phyloP scores from a whole-genome alignment of 371 early-diverging fungal species.

The Mortierella sp. region DNA sequence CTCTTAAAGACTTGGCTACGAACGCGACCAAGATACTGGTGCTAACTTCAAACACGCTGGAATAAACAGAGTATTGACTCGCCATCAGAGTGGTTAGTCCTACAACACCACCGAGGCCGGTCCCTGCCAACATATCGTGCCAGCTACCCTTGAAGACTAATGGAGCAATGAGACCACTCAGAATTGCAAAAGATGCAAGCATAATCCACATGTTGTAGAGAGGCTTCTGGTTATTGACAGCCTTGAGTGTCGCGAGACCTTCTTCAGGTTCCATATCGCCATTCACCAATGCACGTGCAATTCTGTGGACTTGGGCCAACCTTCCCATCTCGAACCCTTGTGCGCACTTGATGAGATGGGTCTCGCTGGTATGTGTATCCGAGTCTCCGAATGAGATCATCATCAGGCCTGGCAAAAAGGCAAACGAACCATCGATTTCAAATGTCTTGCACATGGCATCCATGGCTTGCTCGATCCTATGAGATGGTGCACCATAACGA shows the following conservation, averaged over 20 bases:
- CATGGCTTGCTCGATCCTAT: conserved; percentile 71
- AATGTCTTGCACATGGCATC: conserved; percentile 67
- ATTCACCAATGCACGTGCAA: conserved; percentile 65
- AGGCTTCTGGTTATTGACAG: conserved; percentile 62
- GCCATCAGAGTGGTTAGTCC: conserved; percentile 61
- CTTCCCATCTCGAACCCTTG: conserved; percentile 79
- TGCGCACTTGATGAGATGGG: conserved; percentile 74
- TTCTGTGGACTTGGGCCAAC: conserved; percentile 67
- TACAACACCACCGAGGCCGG: conserved; percentile 60
- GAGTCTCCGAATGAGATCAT: conserved; percentile 80
- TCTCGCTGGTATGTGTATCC: conserved; percentile 82
- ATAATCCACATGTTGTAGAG: conserved; percentile 55
- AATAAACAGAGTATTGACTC: conserved; percentile 62
- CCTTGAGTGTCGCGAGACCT: conserved; percentile 65
- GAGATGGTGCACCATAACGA: conserved; percentile 72
- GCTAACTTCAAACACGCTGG: conserved; percentile 68
- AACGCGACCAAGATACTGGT: conserved; percentile 66
- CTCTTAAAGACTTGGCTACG: conserved; percentile 61
- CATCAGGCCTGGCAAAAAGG: conserved; percentile 81
- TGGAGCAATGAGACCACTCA: conserved; percentile 61
- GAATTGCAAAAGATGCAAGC: conserved; percentile 29
- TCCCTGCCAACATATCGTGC: conserved; percentile 64
- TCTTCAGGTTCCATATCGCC: conserved; percentile 62
- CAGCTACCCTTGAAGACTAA: conserved; percentile 65
- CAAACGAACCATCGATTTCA: conserved; percentile 78